Evolutionary conservation across 768 basidiomycete genomes (phyloP), one percentile per base, ranked within the genome.

Genomic region (Kondoa subrosea): DNA sequence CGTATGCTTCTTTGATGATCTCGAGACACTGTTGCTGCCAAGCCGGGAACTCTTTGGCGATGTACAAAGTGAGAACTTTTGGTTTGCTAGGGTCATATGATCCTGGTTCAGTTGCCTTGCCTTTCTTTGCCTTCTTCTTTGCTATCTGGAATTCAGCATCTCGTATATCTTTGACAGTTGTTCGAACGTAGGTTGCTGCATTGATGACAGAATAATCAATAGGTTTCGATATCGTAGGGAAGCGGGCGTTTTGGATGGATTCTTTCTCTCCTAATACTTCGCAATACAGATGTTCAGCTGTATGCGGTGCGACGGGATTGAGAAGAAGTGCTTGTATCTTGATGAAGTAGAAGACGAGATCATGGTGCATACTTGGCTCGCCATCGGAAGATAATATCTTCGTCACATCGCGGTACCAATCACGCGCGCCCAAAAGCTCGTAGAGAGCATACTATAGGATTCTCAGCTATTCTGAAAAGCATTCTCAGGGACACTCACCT

Each of bases 331-430:
- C 82, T n/a, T 89, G 84, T 68, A 81, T 78, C 62, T 85, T 84
- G 76, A 96, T 85, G 87, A 87, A 97, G 80, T 85, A 83, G 70
- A 84, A 79, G 74, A 93, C 85, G 59, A 97, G 83, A 69, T 91
- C 91, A 62, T 76, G 80, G 78, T 97, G 92, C 91, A 97, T 95
- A 31, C 91, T 89, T 62, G 85, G 80, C 69, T 91, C 89, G 14
- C 21, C 12, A 17, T 26, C 25, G 25, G 14, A 14, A 34, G 71
- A 71, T 34, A 72, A 69, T 40, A 75, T 72, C 4, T 83, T 80
- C 1, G 88, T 91, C 64, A 93, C 89, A 76, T 91, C 88, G 67
- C 91, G 89, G 77, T 97, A 97, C 87, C 91, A 91, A 76, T 97
- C 92, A 59, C 95, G 87, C 1, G 85, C 81, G 63, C 83, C 86